Base-by-base conservation (phyloP, 306 rosid genomes). In the cucumber (Cucumis sativus) region DNA sequence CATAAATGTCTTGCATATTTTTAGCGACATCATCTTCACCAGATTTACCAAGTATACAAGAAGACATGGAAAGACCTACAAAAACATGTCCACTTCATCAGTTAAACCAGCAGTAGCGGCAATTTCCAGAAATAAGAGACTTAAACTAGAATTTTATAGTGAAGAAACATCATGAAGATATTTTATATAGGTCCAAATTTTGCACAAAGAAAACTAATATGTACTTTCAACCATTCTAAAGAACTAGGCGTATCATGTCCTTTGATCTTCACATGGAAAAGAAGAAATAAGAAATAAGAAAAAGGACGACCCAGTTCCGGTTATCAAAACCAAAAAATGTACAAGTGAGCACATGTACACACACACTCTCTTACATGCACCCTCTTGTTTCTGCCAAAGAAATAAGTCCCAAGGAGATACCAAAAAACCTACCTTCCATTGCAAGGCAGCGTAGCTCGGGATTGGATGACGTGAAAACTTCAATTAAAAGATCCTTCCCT, bases 11-110 rank as follows among this genome's bases (percentile, higher is more conserved):
- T 75, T 82, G 89, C 84, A 94, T 78, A 81, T 83, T 83, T 79
- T 65, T 65, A 55, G 79, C 77, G 41, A 70, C 80, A 67, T 77
- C 88, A 83, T 81, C 87, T 78, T 84, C 85, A 58, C 74, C 82
- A 78, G 64, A 81, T 74, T 83, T 87, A 4, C 62, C 85, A 49
- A 83, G 81, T 52, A 84, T 77, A 87, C 81, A 82, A 41, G 90
- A 79, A 69, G 89, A 83, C 85, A 86, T 90, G 65, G 97, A 86
- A 79, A 95, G 79, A 78, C 87, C 97, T 93, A 59, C 65, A 77
- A 67, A 39, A 54, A 60, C 51, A 72, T 23, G 41, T 30, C 57
- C 39, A 70, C 40, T 43, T 70, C 18, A 68, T 13, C 8, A 49
- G 43, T 25, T 47, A 71, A 71, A 49, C 76, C 21, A 25, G 12